Conservation (phyloP, 2,329 filamentous ascomycete species). For the Xylogone sp. region DNA sequence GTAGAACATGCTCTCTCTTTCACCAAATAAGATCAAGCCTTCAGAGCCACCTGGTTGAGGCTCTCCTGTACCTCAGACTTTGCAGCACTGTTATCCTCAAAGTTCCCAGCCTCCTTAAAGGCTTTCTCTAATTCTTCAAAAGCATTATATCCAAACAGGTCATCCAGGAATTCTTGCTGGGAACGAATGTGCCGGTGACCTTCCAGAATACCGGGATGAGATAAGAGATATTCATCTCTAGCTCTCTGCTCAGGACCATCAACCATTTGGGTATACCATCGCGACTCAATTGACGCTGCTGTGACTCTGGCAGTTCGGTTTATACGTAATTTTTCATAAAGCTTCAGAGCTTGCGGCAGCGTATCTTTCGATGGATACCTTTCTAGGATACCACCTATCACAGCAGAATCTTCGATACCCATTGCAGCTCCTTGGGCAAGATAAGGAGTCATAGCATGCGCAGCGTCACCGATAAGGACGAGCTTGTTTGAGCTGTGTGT, state of each 20-base stretch:
- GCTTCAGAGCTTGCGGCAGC: slow-evolving; percentile 2
- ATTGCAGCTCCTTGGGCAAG: slow-evolving; percentile 62
- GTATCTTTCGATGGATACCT: slow-evolving; percentile 2
- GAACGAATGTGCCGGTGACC: slow-evolving; percentile 13
- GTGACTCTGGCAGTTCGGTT: slow-evolving; percentile 13
- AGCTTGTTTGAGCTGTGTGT: background rate
- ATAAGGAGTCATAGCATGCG: slow-evolving; percentile 58
- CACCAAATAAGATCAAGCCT: too few species aligned
- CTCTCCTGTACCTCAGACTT: too few species aligned
- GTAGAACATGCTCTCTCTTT: too few species aligned
- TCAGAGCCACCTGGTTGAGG: too few species aligned
- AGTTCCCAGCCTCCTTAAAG: too few species aligned
- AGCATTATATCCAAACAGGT: slow-evolving; percentile 15
- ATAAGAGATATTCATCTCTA: slow-evolving; percentile 13
- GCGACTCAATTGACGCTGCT: slow-evolving; percentile 10
- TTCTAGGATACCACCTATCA: slow-evolving; percentile 11
- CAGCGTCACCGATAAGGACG: slow-evolving; percentile 47
- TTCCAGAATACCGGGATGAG: slow-evolving; percentile 11
- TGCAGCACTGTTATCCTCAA: too few species aligned
- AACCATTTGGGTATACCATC: slow-evolving; percentile 15
- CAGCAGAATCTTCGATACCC: slow-evolving; percentile 14
- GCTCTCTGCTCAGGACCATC: slow-evolving; percentile 10
- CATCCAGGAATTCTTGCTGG: slow-evolving; percentile 11
- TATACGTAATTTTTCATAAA: slow-evolving; percentile 10
- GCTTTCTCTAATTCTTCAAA: background rate